Base-by-base conservation (phyloP, 2,329 filamentous ascomycete genomes). In the Ophiostoma australiae region DNA sequence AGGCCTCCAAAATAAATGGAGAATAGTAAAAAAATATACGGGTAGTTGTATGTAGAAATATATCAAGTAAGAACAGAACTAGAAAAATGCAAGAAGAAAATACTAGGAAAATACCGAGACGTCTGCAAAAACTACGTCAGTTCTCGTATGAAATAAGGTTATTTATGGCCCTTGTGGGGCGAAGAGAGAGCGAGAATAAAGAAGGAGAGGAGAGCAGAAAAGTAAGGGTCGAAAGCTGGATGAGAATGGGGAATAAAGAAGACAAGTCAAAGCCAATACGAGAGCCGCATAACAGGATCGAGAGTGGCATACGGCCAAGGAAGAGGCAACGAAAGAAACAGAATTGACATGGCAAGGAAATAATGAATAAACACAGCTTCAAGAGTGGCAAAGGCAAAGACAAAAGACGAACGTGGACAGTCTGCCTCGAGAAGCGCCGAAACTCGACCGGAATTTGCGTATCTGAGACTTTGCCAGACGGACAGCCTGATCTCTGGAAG, bases 141-240 rank as follows among this genome's bases (percentile, higher is more conserved):
- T 66, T 66, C 63, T 66, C 63, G 63, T 66, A 66, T 66, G 63
- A 39, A 41, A 17, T 39, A 66, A 66, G 63, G 63, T 66, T 37
- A n/a, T 15, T 13, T 23, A 23, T n/a, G 20, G n/a, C 61, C 61
- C 33, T 65, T 65, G 61, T 65, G 61, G 61, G 61, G 61, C 27
- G 17, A 66, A 35, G 17, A 31, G 13, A 1, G 15, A 31, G 27
- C n/a, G n/a, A 31, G 31, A 63, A 35, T 27, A 63, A 31, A 33
- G 27, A 63, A 15, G 27, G 23, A 61, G 55, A 15, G 27, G 23
- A 61, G 55, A 11, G 15, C 39, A 41, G 23, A 17, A 48, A 48
- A 58, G 27, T 7, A 58, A 58, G 23, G n/a, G 23, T 27, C 20
- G 20, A 52, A 23, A 58, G 23, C n/a, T 15, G 8, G 23, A 13